Evolutionary conservation across 805 yeast genomes (phyloP).

Genomic region (Cyberlindnera subsufficiens): DNA sequence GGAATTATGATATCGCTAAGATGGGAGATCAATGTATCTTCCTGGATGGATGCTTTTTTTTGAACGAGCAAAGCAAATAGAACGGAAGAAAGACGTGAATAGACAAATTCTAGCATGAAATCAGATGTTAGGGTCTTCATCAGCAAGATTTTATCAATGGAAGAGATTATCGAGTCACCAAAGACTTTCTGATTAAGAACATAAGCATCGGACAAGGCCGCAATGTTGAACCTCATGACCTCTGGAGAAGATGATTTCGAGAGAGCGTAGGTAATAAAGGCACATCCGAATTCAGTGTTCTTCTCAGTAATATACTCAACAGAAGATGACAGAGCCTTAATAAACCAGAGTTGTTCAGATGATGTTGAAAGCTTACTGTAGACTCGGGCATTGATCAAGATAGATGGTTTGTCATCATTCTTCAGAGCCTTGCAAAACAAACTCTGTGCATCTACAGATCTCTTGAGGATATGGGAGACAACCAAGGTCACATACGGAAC

Average conservation of each 20-base stretch:
- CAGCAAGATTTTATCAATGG: slow-evolving; percentile 30
- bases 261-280: slow-evolving; percentile 42
- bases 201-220: slow-evolving; percentile 28
- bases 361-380: slow-evolving; percentile 41
- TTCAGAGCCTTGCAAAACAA: slow-evolving; percentile 30
- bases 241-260: slow-evolving; percentile 28
- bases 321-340: slow-evolving; percentile 36
- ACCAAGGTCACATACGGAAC: slow-evolving; percentile 47
- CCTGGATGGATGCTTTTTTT: slow-evolving; percentile 12
- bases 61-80: slow-evolving; percentile 32
- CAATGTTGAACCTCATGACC: slow-evolving; percentile 7
- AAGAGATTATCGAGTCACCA: slow-evolving; percentile 38
- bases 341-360: slow-evolving; percentile 48
- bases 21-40: slow-evolving; percentile 24
- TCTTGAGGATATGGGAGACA: slow-evolving; percentile 19
- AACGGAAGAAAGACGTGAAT: slow-evolving; percentile 29
- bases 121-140: slow-evolving; percentile 6
- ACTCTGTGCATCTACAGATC: slow-evolving; percentile 22
- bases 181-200: slow-evolving; percentile 31
- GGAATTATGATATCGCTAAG: slow-evolving; percentile 37
- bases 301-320: slow-evolving; percentile 18
- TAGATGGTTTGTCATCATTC: slow-evolving; percentile 38
- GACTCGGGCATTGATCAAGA: slow-evolving; percentile 41
- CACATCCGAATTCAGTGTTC: slow-evolving; percentile 27
- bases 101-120: slow-evolving; percentile 18